Evolutionary conservation across 208 protist genomes (phyloP), one percentile per base, ranked within the genome.

Genomic region (Crithidia mellificae): DNA sequence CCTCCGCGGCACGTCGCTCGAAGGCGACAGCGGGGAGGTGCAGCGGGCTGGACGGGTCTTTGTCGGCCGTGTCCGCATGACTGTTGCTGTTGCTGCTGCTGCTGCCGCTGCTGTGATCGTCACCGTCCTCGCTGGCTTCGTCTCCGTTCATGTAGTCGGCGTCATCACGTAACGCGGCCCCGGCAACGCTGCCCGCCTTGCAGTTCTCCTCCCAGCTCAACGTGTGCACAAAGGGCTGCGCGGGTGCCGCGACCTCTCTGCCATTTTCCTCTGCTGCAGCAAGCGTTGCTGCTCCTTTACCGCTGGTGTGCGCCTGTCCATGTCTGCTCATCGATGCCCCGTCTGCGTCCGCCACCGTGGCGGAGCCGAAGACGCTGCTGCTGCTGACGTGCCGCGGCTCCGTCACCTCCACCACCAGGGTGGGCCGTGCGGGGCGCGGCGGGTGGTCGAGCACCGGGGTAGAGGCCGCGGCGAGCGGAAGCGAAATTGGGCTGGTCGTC

Each of bases 21-120:
- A 75, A 75, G 7, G 62, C 70, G 12, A 75, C 70, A 34, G 62
- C 53, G 3, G 70, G 70, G 30, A 75, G 51, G 55, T 69, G 70
- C 19, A 75, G 47, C 30, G 70, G 70, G 17, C 70, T 75, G 8
- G 44, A 2, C n/a, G 46, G 46, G 8, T 57, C 61, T n/a, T n/a
- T n/a, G n/a, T n/a, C n/a, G n/a, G n/a, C n/a, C n/a, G n/a, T n/a
- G n/a, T n/a, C n/a, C n/a, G n/a, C n/a, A n/a, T n/a, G n/a, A n/a
- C n/a, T n/a, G n/a, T n/a, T n/a, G n/a, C n/a, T n/a, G n/a, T n/a
- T n/a, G n/a, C n/a, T n/a, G n/a, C n/a, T n/a, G 9, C 19, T 30
- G 53, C 12, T 20, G 25, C 9, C 30, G 36, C 9, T 20, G 68
- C 32, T 25, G 5, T 22, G 14, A 58, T 47, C 41, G 11, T 22